Conservation (phyloP, 129 eudicot species). For the Artemisia argyi region DNA sequence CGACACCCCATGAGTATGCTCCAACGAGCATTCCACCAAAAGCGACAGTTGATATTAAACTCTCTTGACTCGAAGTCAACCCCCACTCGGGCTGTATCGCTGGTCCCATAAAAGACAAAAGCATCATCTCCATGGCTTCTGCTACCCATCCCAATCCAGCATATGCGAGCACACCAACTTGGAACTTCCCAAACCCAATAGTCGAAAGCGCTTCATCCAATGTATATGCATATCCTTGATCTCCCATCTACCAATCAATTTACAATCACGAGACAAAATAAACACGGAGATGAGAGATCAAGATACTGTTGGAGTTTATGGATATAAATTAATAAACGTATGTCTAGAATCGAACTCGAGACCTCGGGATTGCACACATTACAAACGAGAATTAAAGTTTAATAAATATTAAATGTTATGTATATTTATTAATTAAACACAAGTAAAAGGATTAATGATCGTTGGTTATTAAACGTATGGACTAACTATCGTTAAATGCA, state of each 20-base stretch:
- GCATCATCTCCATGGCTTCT: conserved; percentile 78
- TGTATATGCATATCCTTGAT: conserved; percentile 40
- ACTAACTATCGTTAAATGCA: too few relatives aligned
- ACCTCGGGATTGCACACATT: too few relatives aligned
- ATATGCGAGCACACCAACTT: conserved; percentile 56
- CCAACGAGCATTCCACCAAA: conserved; percentile 78
- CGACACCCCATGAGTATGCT: conserved; percentile 64
- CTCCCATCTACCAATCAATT: conserved; percentile 47
- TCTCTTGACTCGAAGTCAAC: conserved; percentile 57
- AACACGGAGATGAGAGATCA: background rate
- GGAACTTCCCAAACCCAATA: conserved; percentile 71
- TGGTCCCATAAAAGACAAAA: conserved; percentile 69
- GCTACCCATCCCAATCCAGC: conserved; percentile 70
- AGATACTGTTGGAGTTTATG: too few relatives aligned
- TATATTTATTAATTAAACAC: too few relatives aligned
- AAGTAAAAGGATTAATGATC: too few relatives aligned
- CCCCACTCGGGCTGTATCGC: conserved; percentile 72
- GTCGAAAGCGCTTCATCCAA: conserved; percentile 66
- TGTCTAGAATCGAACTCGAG: too few relatives aligned
- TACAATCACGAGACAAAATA: too few relatives aligned
- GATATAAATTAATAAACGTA: too few relatives aligned
- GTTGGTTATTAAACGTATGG: too few relatives aligned
- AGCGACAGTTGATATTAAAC: conserved; percentile 66
- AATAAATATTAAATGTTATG: too few relatives aligned
- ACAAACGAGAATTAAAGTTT: too few relatives aligned